Conservation (phyloP, 176 grass and related monocot genomes). For the Typha latifolia region DNA sequence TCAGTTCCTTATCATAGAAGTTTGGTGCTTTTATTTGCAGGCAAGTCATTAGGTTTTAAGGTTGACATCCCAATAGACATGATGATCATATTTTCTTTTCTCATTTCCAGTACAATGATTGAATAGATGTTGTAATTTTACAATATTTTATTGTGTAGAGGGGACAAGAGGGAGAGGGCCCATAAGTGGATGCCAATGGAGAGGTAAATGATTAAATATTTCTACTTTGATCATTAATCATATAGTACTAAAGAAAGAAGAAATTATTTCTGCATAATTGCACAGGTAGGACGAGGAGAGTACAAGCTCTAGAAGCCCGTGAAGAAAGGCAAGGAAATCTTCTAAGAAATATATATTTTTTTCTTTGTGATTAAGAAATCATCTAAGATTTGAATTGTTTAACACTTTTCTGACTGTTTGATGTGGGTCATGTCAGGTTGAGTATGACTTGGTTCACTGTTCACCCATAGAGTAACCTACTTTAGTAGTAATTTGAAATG, state of each 20-base stretch:
- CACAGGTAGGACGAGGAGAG: not conserved
- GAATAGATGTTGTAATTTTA: not conserved
- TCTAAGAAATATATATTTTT: not conserved
- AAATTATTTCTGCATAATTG: not conserved
- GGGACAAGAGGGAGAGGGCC: conserved; percentile 11
- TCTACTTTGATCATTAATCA: not conserved
- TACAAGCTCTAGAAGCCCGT: conserved; percentile 6
- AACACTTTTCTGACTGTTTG: not conserved
- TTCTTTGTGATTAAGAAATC: not conserved
- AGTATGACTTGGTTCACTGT: too few species aligned
- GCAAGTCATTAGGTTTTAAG: conserved; percentile 3
- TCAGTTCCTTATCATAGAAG: not conserved
- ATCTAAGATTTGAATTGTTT: not conserved
- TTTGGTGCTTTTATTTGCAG: conserved; percentile 1
- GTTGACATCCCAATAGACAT: too few species aligned
- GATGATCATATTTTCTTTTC: too few species aligned
- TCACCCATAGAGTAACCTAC: too few species aligned
- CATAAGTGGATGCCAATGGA: not conserved
- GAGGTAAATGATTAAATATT: conserved; percentile 14
- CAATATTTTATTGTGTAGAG: not conserved
- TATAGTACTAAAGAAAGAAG: not conserved
- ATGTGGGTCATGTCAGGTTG: too few species aligned
- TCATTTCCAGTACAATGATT: too few species aligned
- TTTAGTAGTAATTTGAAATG: too few species aligned
- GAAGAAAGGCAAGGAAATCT: conserved; percentile 13